These are phyloP conservation scores for Termitomyces sp. DNA, from an alignment of 768 basidiomycete species.

Conservation along the genomic window DNA sequence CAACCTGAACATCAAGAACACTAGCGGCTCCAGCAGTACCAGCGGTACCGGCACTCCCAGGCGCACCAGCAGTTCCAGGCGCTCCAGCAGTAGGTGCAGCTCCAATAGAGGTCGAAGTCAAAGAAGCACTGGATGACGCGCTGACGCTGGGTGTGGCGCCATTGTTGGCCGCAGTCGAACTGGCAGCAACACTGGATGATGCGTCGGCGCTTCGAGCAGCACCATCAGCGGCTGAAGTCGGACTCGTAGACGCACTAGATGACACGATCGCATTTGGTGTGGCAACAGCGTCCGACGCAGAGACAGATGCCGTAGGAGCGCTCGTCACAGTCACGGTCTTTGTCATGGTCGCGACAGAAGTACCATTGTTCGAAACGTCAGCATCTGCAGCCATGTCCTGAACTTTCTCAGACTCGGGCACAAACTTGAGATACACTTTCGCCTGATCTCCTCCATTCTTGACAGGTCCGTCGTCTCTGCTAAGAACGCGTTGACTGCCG, in stretches of 20 bases:
- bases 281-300: slow-evolving; percentile 10
- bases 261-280: not conserved
- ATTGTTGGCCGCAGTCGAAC: not conserved
- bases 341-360: slow-evolving; percentile 20
- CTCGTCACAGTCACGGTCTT: slow-evolving; percentile 23
- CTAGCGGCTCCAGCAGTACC: slow-evolving; percentile 4
- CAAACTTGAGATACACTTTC: slow-evolving; percentile 52
- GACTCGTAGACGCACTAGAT: not conserved
- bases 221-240: slow-evolving; percentile 1
- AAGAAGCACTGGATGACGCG: not conserved
- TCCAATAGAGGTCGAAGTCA: slow-evolving; percentile 6
- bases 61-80: slow-evolving; percentile 4
- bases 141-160: not conserved
- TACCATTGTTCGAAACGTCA: slow-evolving; percentile 8
- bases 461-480: slow-evolving; percentile 17
- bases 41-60: not conserved
- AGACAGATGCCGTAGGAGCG: slow-evolving; percentile 14
- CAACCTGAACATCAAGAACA: slow-evolving; percentile 12
- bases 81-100: slow-evolving; percentile 9
- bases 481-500: slow-evolving; percentile 13
- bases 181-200: not conserved
- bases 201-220: not conserved
- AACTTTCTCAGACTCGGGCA: slow-evolving; percentile 25
- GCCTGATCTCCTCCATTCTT: slow-evolving; percentile 17
- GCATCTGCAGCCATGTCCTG: slow-evolving; percentile 12